Conservation (phyloP, 176 grass and related monocot genomes). For the Zea mays region Zm-B73-REFERENCE-NAM-5.0 NC_050097.1:221935501-221936000, state of each 20-base stretch:
- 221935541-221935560: neutral
- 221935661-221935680: conserved; percentile 92
- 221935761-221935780: conserved; percentile 28
- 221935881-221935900: conserved; percentile 94
- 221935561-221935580: conserved; percentile 16
- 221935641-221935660: conserved; percentile 39
- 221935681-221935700: conserved; percentile 90
- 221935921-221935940: conserved; percentile 95
- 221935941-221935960: conserved; percentile 69
- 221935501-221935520: neutral
- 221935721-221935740: conserved; percentile 97
- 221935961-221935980: conserved; percentile 56
- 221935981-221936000: conserved; percentile 69
- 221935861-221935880: conserved; percentile 73
- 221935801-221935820: conserved; percentile 11
- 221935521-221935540: neutral
- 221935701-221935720: conserved; percentile 93
- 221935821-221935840: conserved; percentile 15
- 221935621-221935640: conserved; percentile 16
- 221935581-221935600: conserved; percentile 22
- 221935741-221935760: conserved; percentile 71
- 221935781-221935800: conserved; percentile 13
- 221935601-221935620: conserved; percentile 33
- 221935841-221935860: conserved; percentile 44
- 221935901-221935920: conserved; percentile 98